Percentiles rank a stretch among this genome's conserved stretches.
Evolutionary conservation across 768 basidiomycete species (phyloP).

Genomic region (Pleurotus citrinopileatus): DNA sequence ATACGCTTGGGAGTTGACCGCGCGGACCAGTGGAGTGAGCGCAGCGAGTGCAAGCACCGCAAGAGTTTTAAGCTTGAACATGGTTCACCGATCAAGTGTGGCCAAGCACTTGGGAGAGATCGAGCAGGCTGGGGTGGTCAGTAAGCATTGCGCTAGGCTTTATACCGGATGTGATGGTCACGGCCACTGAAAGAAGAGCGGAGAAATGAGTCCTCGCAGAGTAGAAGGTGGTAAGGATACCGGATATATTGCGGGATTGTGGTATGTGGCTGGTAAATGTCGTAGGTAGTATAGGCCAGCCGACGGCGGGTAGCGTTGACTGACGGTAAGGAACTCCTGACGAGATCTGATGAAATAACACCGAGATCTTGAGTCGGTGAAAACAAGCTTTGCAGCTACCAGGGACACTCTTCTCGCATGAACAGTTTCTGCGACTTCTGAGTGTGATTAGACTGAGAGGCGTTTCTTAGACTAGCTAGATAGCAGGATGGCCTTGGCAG

Average conservation of each 20-base stretch:
- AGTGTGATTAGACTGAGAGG: too few species aligned
- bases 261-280: background rate
- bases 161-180: background rate
- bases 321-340: background rate
- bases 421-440: too few species aligned
- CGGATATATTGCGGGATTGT: slow-evolving; percentile 10
- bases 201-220: too few species aligned
- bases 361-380: background rate
- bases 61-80: slow-evolving; percentile 30
- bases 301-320: background rate
- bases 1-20: slow-evolving; percentile 48
- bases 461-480: too few species aligned
- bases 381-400: too few species aligned
- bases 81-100: slow-evolving; percentile 14
- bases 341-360: background rate
- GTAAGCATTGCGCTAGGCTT: slow-evolving; percentile 13
- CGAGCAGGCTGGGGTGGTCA: background rate
- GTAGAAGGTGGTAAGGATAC: too few species aligned
- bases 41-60: slow-evolving; percentile 25
- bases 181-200: background rate
- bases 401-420: too few species aligned
- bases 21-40: slow-evolving; percentile 26
- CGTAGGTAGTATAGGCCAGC: background rate
- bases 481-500: too few species aligned
- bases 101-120: slow-evolving; percentile 3